Conservation (phyloP, 176 grass and related monocot genomes). For the Cenchrus purpureus region DNA sequence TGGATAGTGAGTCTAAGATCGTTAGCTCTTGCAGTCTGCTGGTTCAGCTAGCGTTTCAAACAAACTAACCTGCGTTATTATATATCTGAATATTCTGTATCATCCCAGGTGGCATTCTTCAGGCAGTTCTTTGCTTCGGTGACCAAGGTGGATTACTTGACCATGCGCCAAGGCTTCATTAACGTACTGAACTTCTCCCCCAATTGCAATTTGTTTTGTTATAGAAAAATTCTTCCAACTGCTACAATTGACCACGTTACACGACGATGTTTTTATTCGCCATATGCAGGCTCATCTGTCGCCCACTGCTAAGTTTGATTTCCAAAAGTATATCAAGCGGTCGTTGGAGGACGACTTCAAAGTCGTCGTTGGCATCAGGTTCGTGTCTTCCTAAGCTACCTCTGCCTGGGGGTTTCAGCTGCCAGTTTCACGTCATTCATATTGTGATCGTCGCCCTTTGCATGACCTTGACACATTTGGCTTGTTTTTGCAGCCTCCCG, state of each 20-base stretch:
- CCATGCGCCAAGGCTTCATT: conserved; percentile 89
- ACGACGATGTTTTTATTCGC: neutral
- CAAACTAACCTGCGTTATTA: neutral
- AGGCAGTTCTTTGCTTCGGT: conserved; percentile 92
- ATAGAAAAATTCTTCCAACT: no score
- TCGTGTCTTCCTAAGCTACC: neutral
- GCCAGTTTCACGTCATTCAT: neutral
- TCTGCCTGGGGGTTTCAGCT: neutral
- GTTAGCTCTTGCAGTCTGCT: neutral
- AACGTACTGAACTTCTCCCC: conserved; percentile 45
- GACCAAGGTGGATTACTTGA: conserved; percentile 83
- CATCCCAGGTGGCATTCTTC: conserved; percentile 72
- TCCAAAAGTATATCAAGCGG: conserved; percentile 90
- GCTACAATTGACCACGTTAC: neutral
- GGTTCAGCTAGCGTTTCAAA: conserved; percentile 4
- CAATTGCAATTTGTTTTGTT: neutral
- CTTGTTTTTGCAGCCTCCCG: conserved; percentile 47
- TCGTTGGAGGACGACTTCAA: conserved; percentile 94
- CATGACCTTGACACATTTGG: conserved; percentile 34
- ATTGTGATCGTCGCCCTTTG: no score
- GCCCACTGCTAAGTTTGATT: conserved; percentile 69
- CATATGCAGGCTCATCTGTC: conserved; percentile 67
- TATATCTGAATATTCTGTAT: neutral
- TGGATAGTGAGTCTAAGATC: conserved; percentile 46
- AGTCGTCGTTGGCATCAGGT: conserved; percentile 91